These are phyloP conservation scores for Fusarium pseudoanthophilum DNA, from an alignment of 2,329 filamentous ascomycete genomes.

Conservation along the genomic window DNA sequence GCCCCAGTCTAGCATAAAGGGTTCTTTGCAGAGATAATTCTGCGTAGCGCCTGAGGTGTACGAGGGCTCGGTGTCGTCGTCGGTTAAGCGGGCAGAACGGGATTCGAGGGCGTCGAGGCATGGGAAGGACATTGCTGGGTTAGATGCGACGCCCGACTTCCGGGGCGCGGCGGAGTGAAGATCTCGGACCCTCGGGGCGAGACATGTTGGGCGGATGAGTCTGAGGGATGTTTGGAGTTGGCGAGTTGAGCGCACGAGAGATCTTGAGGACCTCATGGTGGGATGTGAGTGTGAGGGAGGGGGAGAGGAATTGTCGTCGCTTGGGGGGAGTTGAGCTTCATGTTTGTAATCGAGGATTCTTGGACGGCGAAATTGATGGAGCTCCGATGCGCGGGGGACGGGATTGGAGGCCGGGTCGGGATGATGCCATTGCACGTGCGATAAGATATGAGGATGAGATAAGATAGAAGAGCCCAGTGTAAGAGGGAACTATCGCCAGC, in stretches of 20 bases:
- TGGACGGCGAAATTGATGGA: constrained; percentile 24
- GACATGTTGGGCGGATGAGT: constrained; percentile 4
- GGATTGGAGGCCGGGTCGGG: constrained; percentile 17
- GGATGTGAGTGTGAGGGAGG: background rate
- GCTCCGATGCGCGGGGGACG: constrained; percentile 34
- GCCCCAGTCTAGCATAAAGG: constrained; percentile 92
- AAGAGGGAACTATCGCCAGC: background rate
- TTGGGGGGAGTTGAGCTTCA: constrained; percentile 10
- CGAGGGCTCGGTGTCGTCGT: constrained; percentile 84
- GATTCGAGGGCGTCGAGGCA: constrained; percentile 87
- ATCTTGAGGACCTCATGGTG: constrained; percentile 40
- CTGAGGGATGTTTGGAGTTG: constrained; percentile 27
- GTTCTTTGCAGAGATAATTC: constrained; percentile 76
- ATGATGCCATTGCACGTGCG: constrained; percentile 47
- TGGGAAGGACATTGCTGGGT: constrained; percentile 88
- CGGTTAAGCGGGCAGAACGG: constrained; percentile 78
- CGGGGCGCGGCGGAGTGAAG: constrained; percentile 37
- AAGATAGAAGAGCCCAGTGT: constrained; percentile 12
- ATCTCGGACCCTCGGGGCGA: constrained; percentile 25
- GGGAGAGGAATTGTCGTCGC: background rate
- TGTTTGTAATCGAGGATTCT: constrained; percentile 42
- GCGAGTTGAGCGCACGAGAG: constrained; percentile 32
- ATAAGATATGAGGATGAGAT: constrained; percentile 22
- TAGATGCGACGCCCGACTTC: constrained; percentile 64
- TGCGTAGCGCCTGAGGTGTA: constrained; percentile 92